Base-by-base conservation (phyloP, 345 rosid species). In the Citrus maxima region DNA sequence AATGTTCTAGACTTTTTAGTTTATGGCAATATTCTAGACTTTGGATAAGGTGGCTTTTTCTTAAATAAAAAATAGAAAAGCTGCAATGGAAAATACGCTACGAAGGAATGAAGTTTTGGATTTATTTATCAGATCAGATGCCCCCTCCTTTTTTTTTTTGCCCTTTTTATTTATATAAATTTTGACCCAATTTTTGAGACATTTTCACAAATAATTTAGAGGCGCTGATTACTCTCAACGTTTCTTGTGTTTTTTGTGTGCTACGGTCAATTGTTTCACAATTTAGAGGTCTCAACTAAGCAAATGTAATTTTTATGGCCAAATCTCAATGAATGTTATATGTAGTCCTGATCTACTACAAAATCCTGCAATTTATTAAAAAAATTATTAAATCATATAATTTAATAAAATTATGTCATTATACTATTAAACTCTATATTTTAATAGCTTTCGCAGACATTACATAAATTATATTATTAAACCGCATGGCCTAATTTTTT, bases 401-500 rank as follows among this genome's bases (percentile, higher is more conserved):
- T 35, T 35, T 35, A 35, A 35, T 35, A 35, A 5, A 5, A 35
- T 6, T 35, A 35, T 5, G 38, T 35, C 38, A 6, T 35, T 6
- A 35, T 35, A 35, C 6, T 34, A 32, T 32, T 32, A 32, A 32
- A 32, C 4, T 32, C 0, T 32, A 32, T 32, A 0, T 32, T 0
- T 32, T 32, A 32, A 32, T 32, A 32, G 4, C 4, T 32, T 32
- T 32, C 4, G 34, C 8, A 35, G 8, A 35, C 38, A 35, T 35
- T 6, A 34, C 38, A 5, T 35, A 6, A 6, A 35, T 35, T 35
- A 35, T 35, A 37, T 6, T 1, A 6, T 37, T 37, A 37, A 37
- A 37, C 1, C 2, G 2, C 7, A 4, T 4, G 40, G 0, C 9
- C 0, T 7, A 37, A 37, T 6, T 7, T 37, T 0, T 37, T 37